phyloP scores from a whole-genome alignment of 352 stramenopile genomes.

The Phytophthora sansomeana region DNA sequence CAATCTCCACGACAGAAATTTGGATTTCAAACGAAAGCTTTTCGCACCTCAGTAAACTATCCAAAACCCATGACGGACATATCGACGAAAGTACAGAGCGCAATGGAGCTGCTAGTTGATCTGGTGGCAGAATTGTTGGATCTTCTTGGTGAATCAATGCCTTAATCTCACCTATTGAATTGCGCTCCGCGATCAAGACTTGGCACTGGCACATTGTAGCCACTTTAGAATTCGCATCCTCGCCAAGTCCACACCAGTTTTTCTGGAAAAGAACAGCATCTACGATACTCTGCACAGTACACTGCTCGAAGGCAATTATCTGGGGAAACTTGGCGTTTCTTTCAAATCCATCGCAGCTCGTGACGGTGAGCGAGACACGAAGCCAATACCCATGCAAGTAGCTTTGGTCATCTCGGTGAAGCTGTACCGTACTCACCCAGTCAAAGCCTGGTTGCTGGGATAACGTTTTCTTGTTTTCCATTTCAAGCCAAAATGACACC shows the following conservation, averaged over 20 bases:
- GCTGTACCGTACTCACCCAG: neutral
- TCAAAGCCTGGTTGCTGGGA: neutral
- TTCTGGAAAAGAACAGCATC: slow-evolving; percentile 62
- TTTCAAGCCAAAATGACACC: slow-evolving; percentile 7
- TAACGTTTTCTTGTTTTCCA: neutral
- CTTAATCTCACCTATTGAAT: slow-evolving; percentile 16
- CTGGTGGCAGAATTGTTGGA: slow-evolving; percentile 6
- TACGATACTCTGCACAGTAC: slow-evolving; percentile 12
- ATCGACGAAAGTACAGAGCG: neutral
- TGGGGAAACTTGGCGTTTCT: slow-evolving; percentile 17
- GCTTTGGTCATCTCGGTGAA: neutral
- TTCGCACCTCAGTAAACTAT: neutral
- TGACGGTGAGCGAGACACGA: slow-evolving; percentile 18
- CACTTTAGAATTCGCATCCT: neutral
- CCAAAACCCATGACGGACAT: slow-evolving; percentile 6
- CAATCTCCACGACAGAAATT: slow-evolving; percentile 22
- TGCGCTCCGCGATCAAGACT: slow-evolving; percentile 8
- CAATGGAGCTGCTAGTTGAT: slow-evolving; percentile 14
- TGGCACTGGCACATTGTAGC: slow-evolving; percentile 14
- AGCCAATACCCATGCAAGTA: slow-evolving; percentile 9
- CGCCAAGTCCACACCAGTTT: slow-evolving; percentile 67
- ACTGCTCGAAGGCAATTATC: slow-evolving; percentile 13
- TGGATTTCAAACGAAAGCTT: slow-evolving; percentile 22
- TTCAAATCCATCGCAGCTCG: slow-evolving; percentile 19
- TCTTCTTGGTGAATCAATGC: neutral